Evolutionary conservation across 306 rosid species (phyloP), one percentile per base, ranked within the genome.

Genomic region (Arachis hypogaea): DNA sequence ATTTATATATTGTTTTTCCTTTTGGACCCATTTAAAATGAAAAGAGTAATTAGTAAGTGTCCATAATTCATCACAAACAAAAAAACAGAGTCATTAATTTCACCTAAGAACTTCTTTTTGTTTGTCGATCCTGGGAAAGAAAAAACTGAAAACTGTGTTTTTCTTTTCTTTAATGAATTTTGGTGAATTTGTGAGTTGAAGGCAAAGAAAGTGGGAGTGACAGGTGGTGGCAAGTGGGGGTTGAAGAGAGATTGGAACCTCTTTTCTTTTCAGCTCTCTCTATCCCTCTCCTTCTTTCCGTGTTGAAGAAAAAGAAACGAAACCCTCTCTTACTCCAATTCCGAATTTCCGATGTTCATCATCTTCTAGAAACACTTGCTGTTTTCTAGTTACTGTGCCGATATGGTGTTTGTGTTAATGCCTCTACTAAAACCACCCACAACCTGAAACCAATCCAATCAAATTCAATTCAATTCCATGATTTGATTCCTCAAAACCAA

Each of bases 281-380:
- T 66, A 22, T 22, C 22, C 22, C 22, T 54, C 28, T 5, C 9
- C 63, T 36, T 57, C 45, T 0, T 14, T 47, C 54, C 18, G 30
- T 33, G 49, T 11, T 5, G 79, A 14, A 9, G 50, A 71, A 63
- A 22, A 14, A 9, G 50, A 33, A 33, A 2, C 38, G 50, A 49
- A 59, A 22, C 6, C 3, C 68, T 42, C 69, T 38, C 62, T 49
- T 49, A 67, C 65, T 77, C 45, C 59, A 44, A 75, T 65, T 54
- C 11, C 2, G 4, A 22, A 22, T 33, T 33, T 33, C 38, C 38
- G 3, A 33, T 33, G 3, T 33, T 33, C 38, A 42, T 54, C 18
- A 42, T 54, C 18, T 22, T 60, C 36, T 43, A 46, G 9, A 22
- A 38, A 41, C 33, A 60, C 52, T 60, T 30, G 11, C 59, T 11